Percentiles rank a stretch among this genome's conserved stretches.
Evolutionary conservation across 306 rosid species (phyloP).

Genomic region (Potentilla sterilis): DNA sequence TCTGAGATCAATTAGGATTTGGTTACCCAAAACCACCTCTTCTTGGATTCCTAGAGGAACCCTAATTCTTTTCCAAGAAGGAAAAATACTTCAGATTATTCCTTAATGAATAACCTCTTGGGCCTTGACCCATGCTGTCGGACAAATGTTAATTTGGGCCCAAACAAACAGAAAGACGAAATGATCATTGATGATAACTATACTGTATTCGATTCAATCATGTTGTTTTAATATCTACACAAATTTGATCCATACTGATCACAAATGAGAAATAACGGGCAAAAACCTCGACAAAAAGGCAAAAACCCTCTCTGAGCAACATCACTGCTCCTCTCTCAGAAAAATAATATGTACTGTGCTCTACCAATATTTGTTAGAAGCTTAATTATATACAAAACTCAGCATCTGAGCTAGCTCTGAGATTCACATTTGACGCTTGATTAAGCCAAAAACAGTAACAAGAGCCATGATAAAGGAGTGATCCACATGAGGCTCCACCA

Average conservation of each 20-base stretch:
- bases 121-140: too few species aligned
- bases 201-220: not conserved
- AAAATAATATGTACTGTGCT: not conserved
- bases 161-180: too few species aligned
- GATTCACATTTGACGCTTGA: slow-evolving; percentile 9
- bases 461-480: slow-evolving; percentile 43
- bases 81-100: too few species aligned
- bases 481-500: slow-evolving; percentile 29
- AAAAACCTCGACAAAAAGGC: not conserved
- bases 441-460: slow-evolving; percentile 34
- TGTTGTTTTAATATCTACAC: not conserved
- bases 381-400: not conserved
- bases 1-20: too few species aligned
- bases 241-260: not conserved
- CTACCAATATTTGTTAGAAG: not conserved
- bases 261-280: not conserved
- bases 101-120: too few species aligned
- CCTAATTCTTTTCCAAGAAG: too few species aligned
- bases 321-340: not conserved
- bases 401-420: not conserved
- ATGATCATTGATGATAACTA: not conserved
- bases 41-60: too few species aligned
- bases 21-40: too few species aligned
- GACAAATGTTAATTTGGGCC: too few species aligned
- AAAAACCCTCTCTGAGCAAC: not conserved